A percentile compares a stretch with the other conserved stretches of the same genome.
These are phyloP conservation scores for Solanum pinnatisectum DNA, from an alignment of 257 asterid genomes.

Conservation along the genomic window DNA sequence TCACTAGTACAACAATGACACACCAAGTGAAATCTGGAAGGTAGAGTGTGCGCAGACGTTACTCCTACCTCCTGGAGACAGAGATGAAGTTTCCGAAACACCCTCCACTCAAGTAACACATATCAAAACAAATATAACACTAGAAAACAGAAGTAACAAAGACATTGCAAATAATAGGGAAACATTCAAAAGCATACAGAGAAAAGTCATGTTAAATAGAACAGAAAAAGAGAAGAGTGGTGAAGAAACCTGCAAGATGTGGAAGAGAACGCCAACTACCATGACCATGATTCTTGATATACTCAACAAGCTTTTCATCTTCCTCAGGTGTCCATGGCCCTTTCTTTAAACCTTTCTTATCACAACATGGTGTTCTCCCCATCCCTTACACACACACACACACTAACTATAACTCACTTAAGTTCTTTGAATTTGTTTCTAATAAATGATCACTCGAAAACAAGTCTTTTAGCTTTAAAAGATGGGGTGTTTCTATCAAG, in stretches of 20 bases:
- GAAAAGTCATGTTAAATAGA: neutral
- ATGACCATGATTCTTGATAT: conserved; percentile 66
- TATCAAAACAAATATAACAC: neutral
- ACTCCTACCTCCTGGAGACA: neutral
- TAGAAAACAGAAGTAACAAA: neutral
- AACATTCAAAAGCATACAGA: neutral
- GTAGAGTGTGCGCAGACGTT: neutral
- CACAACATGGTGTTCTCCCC: conserved; percentile 98
- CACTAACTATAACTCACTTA: neutral
- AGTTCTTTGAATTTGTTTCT: neutral
- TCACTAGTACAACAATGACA: neutral
- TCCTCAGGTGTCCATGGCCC: conserved; percentile 97
- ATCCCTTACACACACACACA: conserved; percentile 8
- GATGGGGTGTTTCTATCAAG: neutral
- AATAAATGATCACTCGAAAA: neutral
- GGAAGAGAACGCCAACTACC: conserved; percentile 92
- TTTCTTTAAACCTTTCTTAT: conserved; percentile 74
- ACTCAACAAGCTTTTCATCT: conserved; percentile 63
- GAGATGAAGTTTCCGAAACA: neutral
- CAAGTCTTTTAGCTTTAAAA: neutral
- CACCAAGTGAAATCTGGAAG: neutral
- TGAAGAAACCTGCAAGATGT: conserved; percentile 55
- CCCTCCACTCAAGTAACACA: neutral
- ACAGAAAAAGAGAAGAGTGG: neutral
- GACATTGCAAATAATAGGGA: neutral